phyloP scores from a whole-genome alignment of 2,329 filamentous ascomycete genomes.

The Fusarium beomiforme region DNA sequence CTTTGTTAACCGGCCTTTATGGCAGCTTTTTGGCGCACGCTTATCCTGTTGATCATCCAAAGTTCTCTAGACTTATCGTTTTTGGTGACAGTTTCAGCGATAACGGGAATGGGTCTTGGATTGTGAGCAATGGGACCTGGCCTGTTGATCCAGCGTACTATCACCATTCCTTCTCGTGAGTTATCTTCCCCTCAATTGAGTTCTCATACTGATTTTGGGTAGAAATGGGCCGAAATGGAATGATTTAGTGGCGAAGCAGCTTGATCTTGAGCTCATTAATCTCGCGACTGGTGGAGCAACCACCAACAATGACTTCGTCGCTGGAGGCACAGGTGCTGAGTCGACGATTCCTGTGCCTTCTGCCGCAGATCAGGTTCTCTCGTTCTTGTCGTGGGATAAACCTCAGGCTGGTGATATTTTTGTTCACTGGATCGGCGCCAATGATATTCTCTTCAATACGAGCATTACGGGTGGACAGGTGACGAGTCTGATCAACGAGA shows the following conservation, averaged over 20 bases:
- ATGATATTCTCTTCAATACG: constrained; percentile 28
- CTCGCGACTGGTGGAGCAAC: constrained; percentile 26
- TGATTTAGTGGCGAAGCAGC: constrained; percentile 3
- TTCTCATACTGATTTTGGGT: accelerated
- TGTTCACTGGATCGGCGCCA: constrained; percentile 29
- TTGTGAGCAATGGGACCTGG: constrained; percentile 29
- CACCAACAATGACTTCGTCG: constrained; percentile 17
- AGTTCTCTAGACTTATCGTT: constrained; percentile 9
- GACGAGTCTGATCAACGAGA: constrained; percentile 10
- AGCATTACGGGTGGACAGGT: constrained; percentile 22
- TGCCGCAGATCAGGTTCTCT: constrained; percentile 11
- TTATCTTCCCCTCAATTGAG: accelerated
- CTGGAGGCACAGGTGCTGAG: constrained; percentile 18
- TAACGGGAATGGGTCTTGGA: constrained; percentile 30
- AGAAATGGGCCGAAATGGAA: constrained; percentile 28
- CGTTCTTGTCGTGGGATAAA: constrained; percentile 8
- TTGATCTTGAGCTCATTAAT: constrained; percentile 21
- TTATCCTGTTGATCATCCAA: neutral
- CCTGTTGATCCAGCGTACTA: constrained; percentile 30
- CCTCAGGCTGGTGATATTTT: constrained; percentile 7
- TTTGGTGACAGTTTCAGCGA: constrained; percentile 36
- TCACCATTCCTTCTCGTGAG: constrained; percentile 25
- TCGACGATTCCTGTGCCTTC: constrained; percentile 24
- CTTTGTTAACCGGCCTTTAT: neutral
- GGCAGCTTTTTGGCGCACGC: neutral